A percentile compares a stretch with the other conserved stretches of the same genome.
Evolutionary conservation across 805 yeast species (phyloP).

Genomic region (Sugiyamaella mastotermitis): DNA sequence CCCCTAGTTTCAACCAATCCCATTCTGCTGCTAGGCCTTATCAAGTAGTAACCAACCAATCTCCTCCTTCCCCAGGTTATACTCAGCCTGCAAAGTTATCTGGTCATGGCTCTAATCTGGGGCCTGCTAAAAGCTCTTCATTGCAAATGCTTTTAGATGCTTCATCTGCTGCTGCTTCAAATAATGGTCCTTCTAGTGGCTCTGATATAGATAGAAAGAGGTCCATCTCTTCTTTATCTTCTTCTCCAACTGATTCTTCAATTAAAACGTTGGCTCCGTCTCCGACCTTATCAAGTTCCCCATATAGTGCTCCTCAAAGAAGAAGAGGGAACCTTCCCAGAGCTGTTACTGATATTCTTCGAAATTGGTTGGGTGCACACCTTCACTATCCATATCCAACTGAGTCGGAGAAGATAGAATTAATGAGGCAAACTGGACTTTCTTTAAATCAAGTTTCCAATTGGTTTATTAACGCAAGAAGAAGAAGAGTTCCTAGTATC

Average conservation of each 20-base stretch:
- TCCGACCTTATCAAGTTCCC: conserved; percentile 8
- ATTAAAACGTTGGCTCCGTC: not conserved
- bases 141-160: conserved; percentile 5
- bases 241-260: conserved; percentile 4
- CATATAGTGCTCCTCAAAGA: conserved; percentile 12
- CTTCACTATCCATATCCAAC: conserved; percentile 81
- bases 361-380: conserved; percentile 70
- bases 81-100: not conserved
- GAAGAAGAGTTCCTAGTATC: conserved; percentile 52
- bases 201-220: conserved; percentile 1
- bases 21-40: not conserved
- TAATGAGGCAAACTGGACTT: conserved; percentile 67
- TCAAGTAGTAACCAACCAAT: not conserved
- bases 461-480: conserved; percentile 85
- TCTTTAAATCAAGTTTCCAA: conserved; percentile 76
- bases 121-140: no score
- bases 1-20: not conserved
- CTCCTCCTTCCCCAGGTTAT: not conserved
- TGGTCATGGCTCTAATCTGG: no score
- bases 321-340: conserved; percentile 73
- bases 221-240: not conserved
- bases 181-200: conserved; percentile 8
- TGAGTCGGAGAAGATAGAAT: conserved; percentile 64
- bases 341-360: conserved; percentile 64
- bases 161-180: conserved; percentile 1